Base-by-base conservation (phyloP, 306 rosid species). In the Rosa chinensis region DNA sequence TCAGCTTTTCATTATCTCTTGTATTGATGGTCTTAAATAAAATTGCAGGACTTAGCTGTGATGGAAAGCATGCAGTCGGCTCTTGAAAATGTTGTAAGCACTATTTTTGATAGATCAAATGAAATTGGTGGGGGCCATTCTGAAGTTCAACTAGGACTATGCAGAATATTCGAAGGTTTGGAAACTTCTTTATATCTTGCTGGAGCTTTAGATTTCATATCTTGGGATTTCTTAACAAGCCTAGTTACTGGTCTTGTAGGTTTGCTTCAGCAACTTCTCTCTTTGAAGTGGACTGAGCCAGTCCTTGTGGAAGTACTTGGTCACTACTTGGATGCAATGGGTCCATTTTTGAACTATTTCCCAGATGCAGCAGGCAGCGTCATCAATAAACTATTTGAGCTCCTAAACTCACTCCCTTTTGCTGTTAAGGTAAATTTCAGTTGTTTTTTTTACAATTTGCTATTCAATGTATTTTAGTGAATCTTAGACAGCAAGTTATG, bases 301-400 rank as follows among this genome's bases (percentile, higher is more conserved):
- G 87, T 93, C 56, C 90, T 91, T 77, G 99, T 91, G 77, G 94
- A 89, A 88, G 91, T 90, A 78, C 98, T 93, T 66, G 93, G 86
- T 69, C 99, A 85, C 90, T 95, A 95, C 82, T 82, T 95, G 82
- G 98, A 88, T 80, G 97, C 96, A 39, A 81, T 95, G 86, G 99
- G 99, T 49, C 92, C 97, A 62, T 93, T 91, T 81, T 80, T 95
- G 86, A 95, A 95, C 89, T 87, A 88, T 76, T 89, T 85, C 82
- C 96, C 99, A 0, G 97, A 90, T 87, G 99, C 97, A 78, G 98
- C 84, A 79, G 96, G 97, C 52, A 86, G 97, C 72, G 97, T 95
- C 78, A 90, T 93, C 83, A 91, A 86, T 81, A 95, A 95, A 86
- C 84, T 95, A 61, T 95, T 95, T 78, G 98, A 93, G 84, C 98